Evolutionary conservation across 768 basidiomycete species (phyloP).

Genomic region (Collybiopsis luxurians): DNA sequence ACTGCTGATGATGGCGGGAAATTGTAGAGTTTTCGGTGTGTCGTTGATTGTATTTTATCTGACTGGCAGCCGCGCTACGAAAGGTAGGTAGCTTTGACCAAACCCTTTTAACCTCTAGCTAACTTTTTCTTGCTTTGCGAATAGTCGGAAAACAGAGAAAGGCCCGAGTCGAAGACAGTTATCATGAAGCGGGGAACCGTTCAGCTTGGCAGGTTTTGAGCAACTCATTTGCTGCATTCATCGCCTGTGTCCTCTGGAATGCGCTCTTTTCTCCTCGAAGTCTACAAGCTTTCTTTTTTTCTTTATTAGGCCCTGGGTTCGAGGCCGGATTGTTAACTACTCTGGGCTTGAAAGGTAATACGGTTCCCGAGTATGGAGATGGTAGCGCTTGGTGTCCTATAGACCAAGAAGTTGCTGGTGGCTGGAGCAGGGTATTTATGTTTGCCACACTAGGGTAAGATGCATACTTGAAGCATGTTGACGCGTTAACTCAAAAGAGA

Average conservation of each 20-base stretch:
- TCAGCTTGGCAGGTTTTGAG: slow-evolving; percentile 79
- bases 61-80: slow-evolving; percentile 79
- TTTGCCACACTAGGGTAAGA: slow-evolving; percentile 66
- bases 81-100: slow-evolving; percentile 42
- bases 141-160: slow-evolving; percentile 76
- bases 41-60: slow-evolving; percentile 78
- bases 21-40: slow-evolving; percentile 59
- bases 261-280: slow-evolving; percentile 40
- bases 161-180: slow-evolving; percentile 72
- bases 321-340: neutral
- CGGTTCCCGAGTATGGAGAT: slow-evolving; percentile 21
- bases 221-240: slow-evolving; percentile 68
- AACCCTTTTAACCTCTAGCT: neutral
- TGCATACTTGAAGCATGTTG: neutral
- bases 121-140: neutral
- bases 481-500: neutral
- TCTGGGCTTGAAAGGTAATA: slow-evolving; percentile 21
- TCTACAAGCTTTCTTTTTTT: slow-evolving; percentile 39
- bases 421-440: slow-evolving; percentile 60
- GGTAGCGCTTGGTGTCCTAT: slow-evolving; percentile 61
- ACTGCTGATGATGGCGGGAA: slow-evolving; percentile 67
- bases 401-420: slow-evolving; percentile 37
- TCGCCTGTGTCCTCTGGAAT: slow-evolving; percentile 65
- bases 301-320: slow-evolving; percentile 17
- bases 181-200: slow-evolving; percentile 72